These are phyloP conservation scores for Westerdykella ornata DNA, from an alignment of 2,329 filamentous ascomycete species.

Conservation along the genomic window DNA sequence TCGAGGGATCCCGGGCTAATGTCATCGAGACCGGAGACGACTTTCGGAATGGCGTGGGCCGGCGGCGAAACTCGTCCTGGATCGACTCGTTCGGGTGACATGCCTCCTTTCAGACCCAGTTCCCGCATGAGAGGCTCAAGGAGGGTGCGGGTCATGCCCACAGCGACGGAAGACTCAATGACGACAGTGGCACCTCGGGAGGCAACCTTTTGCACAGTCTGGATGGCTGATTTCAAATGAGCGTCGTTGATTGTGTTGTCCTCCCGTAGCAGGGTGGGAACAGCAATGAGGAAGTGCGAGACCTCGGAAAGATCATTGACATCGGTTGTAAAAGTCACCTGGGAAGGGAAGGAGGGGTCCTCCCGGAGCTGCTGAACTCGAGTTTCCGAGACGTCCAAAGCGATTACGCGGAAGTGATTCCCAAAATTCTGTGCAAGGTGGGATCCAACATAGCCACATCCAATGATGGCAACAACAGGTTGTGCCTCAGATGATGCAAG, in stretches of 20 bases:
- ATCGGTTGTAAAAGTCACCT: constrained; percentile 8
- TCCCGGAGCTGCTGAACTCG: too few species aligned
- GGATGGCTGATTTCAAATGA: constrained; percentile 43
- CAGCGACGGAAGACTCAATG: constrained; percentile 50
- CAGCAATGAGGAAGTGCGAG: constrained; percentile 50
- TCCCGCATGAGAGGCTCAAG: constrained; percentile 41
- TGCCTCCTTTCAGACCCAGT: constrained; percentile 24
- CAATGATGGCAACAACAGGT: constrained; percentile 42
- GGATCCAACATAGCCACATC: constrained; percentile 49
- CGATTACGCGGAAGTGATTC: constrained; percentile 39
- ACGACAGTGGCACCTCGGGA: constrained; percentile 45
- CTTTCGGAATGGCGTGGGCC: constrained; percentile 47
- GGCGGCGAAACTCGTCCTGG: constrained; percentile 41
- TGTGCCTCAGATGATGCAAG: too few species aligned
- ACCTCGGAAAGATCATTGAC: constrained; percentile 38
- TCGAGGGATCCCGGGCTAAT: constrained; percentile 32
- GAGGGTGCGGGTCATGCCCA: constrained; percentile 50
- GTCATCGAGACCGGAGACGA: constrained; percentile 44
- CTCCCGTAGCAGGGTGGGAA: constrained; percentile 46
- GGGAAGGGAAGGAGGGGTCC: neutral
- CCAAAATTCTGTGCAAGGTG: constrained; percentile 45
- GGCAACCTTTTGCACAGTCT: constrained; percentile 39
- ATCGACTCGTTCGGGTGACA: constrained; percentile 43
- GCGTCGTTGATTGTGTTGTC: constrained; percentile 47
- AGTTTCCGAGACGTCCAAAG: constrained; percentile 17